phyloP scores from a whole-genome alignment of 2,329 filamentous ascomycete genomes.

The Botrytis paeoniae region DNA sequence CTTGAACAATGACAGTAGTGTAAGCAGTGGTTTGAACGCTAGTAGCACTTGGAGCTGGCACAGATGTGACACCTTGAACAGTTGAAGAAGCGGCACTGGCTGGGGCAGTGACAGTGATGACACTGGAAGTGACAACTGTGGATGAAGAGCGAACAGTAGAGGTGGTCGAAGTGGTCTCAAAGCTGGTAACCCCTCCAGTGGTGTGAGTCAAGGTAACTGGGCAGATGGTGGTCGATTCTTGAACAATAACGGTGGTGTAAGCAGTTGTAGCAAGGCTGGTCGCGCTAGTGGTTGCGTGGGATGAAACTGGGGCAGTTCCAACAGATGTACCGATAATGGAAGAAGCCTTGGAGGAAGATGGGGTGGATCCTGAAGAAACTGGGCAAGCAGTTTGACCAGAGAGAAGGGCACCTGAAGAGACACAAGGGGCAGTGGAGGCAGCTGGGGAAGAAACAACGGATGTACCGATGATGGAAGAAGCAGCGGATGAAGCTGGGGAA shows the following conservation, averaged over 20 bases:
- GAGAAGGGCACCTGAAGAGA: background rate
- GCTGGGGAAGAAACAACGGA: background rate
- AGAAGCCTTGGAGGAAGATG: background rate
- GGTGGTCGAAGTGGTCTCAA: slow-evolving; percentile 23
- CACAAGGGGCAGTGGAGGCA: background rate
- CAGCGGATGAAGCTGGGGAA: background rate
- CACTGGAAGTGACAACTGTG: slow-evolving; percentile 27
- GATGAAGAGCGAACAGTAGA: slow-evolving; percentile 39
- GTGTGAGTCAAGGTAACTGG: slow-evolving; percentile 29
- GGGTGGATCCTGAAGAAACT: background rate
- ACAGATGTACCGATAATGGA: slow-evolving; percentile 5
- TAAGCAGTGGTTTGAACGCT: slow-evolving; percentile 27
- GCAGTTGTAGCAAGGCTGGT: slow-evolving; percentile 17
- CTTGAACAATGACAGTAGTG: slow-evolving; percentile 26
- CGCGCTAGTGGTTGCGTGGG: background rate
- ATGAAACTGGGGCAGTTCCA: background rate
- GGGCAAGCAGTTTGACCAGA: background rate
- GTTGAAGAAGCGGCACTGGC: background rate
- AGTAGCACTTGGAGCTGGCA: background rate
- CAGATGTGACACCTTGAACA: background rate
- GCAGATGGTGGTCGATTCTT: slow-evolving; percentile 35
- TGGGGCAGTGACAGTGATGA: slow-evolving; percentile 1
- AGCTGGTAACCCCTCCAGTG: background rate
- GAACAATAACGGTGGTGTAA: slow-evolving; percentile 27
- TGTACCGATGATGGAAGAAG: background rate